Conservation (phyloP, 179 eudicot genomes). For the Beta lomatogona region DNA sequence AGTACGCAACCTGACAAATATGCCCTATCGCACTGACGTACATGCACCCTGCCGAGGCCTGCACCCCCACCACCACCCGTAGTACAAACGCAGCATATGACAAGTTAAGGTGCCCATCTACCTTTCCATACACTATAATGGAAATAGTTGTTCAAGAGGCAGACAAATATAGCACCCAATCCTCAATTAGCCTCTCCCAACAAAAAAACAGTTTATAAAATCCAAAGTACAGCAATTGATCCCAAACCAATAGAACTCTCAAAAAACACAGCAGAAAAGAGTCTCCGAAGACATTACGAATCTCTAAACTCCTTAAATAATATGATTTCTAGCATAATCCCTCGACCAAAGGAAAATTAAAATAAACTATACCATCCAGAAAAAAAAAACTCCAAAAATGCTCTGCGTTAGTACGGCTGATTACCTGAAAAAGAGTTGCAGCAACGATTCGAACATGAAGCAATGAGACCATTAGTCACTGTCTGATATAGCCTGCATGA, state of each 20-base stretch:
- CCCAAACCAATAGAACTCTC: not conserved
- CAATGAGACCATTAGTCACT: slow-evolving; percentile 13
- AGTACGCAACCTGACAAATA: too few relatives aligned
- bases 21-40: too few relatives aligned
- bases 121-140: not conserved
- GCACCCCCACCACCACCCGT: too few relatives aligned
- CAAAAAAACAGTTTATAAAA: not conserved
- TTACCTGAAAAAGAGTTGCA: slow-evolving; percentile 26
- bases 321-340: not conserved
- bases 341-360: not conserved
- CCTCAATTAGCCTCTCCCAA: not conserved
- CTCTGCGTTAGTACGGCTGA: slow-evolving; percentile 1
- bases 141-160: not conserved
- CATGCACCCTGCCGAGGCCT: too few relatives aligned
- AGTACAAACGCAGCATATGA: too few relatives aligned
- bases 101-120: not conserved
- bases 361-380: not conserved
- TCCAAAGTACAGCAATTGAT: not conserved
- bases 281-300: not conserved
- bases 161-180: not conserved
- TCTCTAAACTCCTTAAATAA: not conserved
- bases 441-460: slow-evolving; percentile 21
- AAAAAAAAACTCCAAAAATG: not conserved
- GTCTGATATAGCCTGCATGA: slow-evolving; percentile 31
- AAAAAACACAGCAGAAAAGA: not conserved